Base-by-base conservation (phyloP, 805 yeast genomes). In the Suhomyces pyralidae region DNA sequence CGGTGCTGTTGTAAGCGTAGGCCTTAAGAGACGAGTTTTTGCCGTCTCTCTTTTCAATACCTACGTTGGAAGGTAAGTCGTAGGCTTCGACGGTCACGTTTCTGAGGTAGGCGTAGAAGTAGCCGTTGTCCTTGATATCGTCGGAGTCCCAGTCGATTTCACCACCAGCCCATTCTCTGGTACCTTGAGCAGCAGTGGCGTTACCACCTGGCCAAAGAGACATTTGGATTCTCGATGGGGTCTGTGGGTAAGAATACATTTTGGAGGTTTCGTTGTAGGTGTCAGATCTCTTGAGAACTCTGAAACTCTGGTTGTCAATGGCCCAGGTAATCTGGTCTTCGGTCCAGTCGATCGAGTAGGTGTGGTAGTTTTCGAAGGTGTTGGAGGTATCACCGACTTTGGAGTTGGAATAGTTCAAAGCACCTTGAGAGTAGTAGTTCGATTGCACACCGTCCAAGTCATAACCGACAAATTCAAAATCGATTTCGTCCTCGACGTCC, bases 111-210 rank as follows among this genome's bases (percentile, higher is more conserved):
- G 88, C 84, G 66, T 83, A 90, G 73, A 81, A 86, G 74, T 91
- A 92, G n/a, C 97, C 97, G 49, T 85, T 81, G 52, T 86, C 74
- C 55, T 76, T 62, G 53, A 91, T 81, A 69, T 90, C 97, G 3
- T 76, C 66, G 12, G 92, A 80, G 67, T 86, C 70, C 97, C 97
- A 92, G 73, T 89, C 77, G 55, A 92, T 83, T 26, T 57, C 75
- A 72, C 97, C 97, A 71, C 97, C 97, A 36, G 96, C 88, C 92
- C 92, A 91, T 52, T 78, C 86, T 55, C 81, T 76, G 12, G 91
- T 86, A 76, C 92, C 92, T 25, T 62, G 57, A 20, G 80, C 81
- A 61, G 78, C 79, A 28, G 75, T 61, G 8, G 79, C 56, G 55
- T 71, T 77, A 68, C 91, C 92, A 73, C 82, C 92, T 2, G 93